These are phyloP conservation scores for Paecilomyces variotii DNA, from an alignment of 2,329 filamentous ascomycete species.

Conservation along the genomic window DNA sequence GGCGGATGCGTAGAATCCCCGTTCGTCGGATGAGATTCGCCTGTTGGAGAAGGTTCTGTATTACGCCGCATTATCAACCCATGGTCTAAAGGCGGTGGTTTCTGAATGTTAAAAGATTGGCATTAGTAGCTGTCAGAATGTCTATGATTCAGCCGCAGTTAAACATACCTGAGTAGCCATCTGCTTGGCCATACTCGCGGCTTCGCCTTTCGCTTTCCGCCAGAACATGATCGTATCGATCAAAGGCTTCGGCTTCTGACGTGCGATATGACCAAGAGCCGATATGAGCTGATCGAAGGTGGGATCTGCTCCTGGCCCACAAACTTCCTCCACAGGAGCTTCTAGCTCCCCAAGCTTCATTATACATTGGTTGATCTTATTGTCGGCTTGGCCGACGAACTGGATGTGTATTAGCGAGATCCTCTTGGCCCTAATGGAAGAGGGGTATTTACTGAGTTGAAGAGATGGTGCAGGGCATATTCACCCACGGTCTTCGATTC, in stretches of 20 bases:
- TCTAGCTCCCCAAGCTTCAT: conserved; percentile 71
- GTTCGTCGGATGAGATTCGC: conserved; percentile 19
- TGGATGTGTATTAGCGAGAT: conserved; percentile 32
- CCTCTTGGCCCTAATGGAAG: background rate
- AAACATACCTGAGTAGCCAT: conserved; percentile 22
- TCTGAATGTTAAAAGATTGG: conserved; percentile 13
- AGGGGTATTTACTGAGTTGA: conserved; percentile 62
- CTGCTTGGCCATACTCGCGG: conserved; percentile 60
- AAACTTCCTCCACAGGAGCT: conserved; percentile 78
- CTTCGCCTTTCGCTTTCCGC: conserved; percentile 92
- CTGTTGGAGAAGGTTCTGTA: conserved; percentile 58
- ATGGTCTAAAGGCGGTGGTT: conserved; percentile 31
- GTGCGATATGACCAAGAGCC: conserved; percentile 87
- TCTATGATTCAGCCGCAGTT: background rate
- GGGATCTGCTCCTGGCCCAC: conserved; percentile 78
- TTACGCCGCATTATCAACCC: conserved; percentile 57
- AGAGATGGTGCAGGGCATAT: conserved; percentile 92
- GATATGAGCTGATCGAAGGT: conserved; percentile 90
- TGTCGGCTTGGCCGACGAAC: conserved; percentile 95
- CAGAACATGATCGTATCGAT: conserved; percentile 98
- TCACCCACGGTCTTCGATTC: conserved; percentile 93
- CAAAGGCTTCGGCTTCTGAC: conserved; percentile 84
- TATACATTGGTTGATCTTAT: conserved; percentile 86
- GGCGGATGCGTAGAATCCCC: conserved; percentile 15
- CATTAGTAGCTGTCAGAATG: background rate